phyloP scores from a whole-genome alignment of 1,284 basidiomycete species.

The Puccinia hordei region DNA sequence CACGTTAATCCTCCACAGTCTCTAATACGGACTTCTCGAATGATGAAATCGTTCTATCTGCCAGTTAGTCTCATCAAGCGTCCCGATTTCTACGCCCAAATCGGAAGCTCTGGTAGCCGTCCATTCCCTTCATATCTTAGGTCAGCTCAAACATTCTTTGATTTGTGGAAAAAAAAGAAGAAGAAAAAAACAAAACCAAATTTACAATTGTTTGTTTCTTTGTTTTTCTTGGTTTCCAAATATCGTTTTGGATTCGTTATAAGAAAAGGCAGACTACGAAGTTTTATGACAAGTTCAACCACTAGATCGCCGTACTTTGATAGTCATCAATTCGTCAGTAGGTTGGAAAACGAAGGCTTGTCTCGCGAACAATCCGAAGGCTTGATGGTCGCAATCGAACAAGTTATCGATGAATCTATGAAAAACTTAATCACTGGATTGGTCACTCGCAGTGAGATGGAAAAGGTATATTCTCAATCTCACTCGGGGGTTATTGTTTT shows the following conservation, averaged over 20 bases:
- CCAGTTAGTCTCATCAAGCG: too few relatives aligned
- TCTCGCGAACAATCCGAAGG: constrained; percentile 87
- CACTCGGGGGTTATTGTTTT: background rate
- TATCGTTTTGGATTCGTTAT: background rate
- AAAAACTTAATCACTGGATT: constrained; percentile 53
- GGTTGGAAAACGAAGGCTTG: constrained; percentile 81
- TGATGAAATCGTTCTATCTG: too few relatives aligned
- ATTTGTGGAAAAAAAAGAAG: too few relatives aligned
- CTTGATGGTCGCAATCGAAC: constrained; percentile 89
- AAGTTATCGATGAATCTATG: constrained; percentile 91
- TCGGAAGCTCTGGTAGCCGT: too few relatives aligned
- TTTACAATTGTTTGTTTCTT: too few relatives aligned
- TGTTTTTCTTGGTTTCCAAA: too few relatives aligned
- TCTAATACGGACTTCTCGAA: too few relatives aligned
- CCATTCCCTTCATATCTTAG: too few relatives aligned
- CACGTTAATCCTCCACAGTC: too few relatives aligned
- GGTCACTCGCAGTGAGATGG: constrained; percentile 45
- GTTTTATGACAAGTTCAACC: constrained; percentile 1
- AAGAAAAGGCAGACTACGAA: constrained; percentile 17
- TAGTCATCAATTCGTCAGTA: constrained; percentile 87
- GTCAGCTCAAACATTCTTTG: too few relatives aligned
- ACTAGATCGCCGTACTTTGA: constrained; percentile 70
- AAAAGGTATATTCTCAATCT: constrained; percentile 35
- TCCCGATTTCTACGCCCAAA: too few relatives aligned
- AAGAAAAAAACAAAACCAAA: too few relatives aligned